phyloP scores from a whole-genome alignment of 2,329 filamentous ascomycete species.

The Hymenoscyphus salicellus region DNA sequence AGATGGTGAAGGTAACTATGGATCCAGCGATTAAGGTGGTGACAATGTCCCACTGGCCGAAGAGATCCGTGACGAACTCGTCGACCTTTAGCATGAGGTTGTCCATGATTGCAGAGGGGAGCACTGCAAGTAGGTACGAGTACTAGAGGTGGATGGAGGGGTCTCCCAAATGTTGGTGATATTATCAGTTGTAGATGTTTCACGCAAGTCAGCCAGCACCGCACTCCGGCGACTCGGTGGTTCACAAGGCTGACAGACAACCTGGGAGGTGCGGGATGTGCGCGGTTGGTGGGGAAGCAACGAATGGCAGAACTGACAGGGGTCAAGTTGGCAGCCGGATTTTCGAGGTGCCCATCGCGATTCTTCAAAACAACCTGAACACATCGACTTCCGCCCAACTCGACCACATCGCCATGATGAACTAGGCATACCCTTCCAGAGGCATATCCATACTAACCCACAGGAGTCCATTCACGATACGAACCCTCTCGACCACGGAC shows the following conservation, averaged over 20 bases:
- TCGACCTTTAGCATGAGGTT: constrained; percentile 67
- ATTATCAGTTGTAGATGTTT: not conserved
- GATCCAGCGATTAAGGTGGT: constrained; percentile 68
- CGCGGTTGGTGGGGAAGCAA: not conserved
- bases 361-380: constrained; percentile 2
- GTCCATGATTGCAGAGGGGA: constrained; percentile 36
- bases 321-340: not conserved
- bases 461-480: not conserved
- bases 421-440: not conserved
- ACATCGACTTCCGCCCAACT: not conserved
- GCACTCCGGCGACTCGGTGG: not conserved
- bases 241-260: not conserved
- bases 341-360: not conserved
- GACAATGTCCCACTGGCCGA: constrained; percentile 79
- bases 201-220: not conserved
- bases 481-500: not conserved
- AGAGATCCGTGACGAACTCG: constrained; percentile 62
- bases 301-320: not conserved
- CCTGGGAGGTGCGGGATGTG: not conserved
- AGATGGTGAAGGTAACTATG: constrained; percentile 66
- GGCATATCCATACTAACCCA: constrained; percentile 26
- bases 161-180: not conserved
- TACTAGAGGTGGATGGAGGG: not conserved
- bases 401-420: not conserved
- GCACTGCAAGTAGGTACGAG: not conserved